These are phyloP conservation scores for Bauhinia variegata DNA, from an alignment of 306 rosid species.

Conservation along the genomic window DNA sequence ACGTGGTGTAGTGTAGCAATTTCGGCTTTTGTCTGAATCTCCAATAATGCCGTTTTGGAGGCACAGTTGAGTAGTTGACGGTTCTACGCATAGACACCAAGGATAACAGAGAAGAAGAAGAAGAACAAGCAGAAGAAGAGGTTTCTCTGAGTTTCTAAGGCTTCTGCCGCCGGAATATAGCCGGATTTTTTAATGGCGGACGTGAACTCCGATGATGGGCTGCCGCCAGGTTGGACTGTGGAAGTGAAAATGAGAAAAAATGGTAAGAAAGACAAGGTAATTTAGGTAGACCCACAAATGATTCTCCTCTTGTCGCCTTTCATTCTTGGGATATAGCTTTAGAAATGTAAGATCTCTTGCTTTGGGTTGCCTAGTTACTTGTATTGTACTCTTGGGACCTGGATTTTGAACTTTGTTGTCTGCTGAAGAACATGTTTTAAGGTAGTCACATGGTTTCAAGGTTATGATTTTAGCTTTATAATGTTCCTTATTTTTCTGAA, in stretches of 20 bases:
- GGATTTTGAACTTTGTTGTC: constrained; percentile 20
- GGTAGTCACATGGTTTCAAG: neutral
- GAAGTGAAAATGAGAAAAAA: constrained; percentile 56
- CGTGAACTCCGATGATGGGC: constrained; percentile 46
- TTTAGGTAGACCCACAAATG: neutral
- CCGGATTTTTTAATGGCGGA: constrained; percentile 56
- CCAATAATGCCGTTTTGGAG: neutral
- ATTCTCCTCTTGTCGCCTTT: neutral
- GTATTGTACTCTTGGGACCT: neutral
- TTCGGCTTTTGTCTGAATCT: constrained; percentile 22
- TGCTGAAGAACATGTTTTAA: neutral
- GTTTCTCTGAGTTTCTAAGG: neutral
- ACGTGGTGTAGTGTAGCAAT: constrained; percentile 12
- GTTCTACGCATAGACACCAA: neutral
- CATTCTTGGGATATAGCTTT: neutral
- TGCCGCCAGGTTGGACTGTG: constrained; percentile 77
- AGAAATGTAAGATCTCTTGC: constrained; percentile 42
- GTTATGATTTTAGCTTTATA: no score
- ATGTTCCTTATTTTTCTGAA: neutral
- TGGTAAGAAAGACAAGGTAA: constrained; percentile 80
- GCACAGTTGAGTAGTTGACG: neutral
- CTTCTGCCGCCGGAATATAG: constrained; percentile 1
- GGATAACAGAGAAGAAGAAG: no score
- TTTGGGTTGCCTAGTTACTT: constrained; percentile 13
- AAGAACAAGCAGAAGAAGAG: constrained; percentile 10